Base-by-base conservation (phyloP, 2,329 filamentous ascomycete species). In the Exophiala alcalophila region DNA sequence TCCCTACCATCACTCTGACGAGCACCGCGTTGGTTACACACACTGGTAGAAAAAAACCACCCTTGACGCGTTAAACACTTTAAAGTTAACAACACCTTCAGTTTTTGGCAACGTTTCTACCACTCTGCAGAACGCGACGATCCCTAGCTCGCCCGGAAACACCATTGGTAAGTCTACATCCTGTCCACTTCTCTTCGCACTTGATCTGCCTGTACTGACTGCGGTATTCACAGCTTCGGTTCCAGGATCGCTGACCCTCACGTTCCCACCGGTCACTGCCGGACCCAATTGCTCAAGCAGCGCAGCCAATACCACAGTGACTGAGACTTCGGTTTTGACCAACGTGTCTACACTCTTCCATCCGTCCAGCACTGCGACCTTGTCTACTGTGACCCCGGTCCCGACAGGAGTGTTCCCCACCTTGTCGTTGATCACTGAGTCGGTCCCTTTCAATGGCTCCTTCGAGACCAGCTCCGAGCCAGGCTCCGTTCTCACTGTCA, bases 71-170 rank as follows among this genome's bases (percentile, higher is more conserved):
- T 19, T 30, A 19, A 27, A 16, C 15, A 33, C 11, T 11, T n/a
- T 14, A 16, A 24, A 20, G 27, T 29, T 40, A 4, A 40, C 37
- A 40, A 18, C 15, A n/a, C 18, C 37, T 25, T 18, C 28, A 40
- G 37, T 40, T 26, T 31, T 14, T 27, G 26, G 8, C 11, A 27
- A 26, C 5, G 14, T 27, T 12, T 30, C 41, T 18, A 25, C 25
- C 29, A 32, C 19, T 9, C n/a, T n/a, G n/a, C n/a, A n/a, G n/a
- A 37, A 14, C 6, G 16, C 31, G 36, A n/a, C 37, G 3, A 14
- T 21, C 14, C 16, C 29, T 7, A 20, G 29, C 4, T 11, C 29
- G 8, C 12, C 5, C n/a, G 9, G 15, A 4, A 32, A 32, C 16
- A 11, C 21, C 29, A 32, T 19, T 6, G 16, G 29, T 20, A 16